Conservation (phyloP, 1,139 yeast species). For the Pichia norvegensis region DNA sequence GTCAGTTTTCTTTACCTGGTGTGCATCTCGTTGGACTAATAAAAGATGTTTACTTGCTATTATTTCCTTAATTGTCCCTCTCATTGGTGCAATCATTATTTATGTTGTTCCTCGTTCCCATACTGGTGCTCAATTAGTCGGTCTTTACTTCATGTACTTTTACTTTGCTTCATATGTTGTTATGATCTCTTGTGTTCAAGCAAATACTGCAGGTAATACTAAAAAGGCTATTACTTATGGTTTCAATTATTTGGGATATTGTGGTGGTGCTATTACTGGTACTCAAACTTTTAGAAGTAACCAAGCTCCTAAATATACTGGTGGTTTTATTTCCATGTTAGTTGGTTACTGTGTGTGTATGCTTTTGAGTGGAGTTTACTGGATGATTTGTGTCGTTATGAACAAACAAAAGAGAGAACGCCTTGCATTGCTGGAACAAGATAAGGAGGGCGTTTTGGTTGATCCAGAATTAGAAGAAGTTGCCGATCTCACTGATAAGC, state of each 20-base stretch:
- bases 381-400: constrained; percentile 10
- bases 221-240: constrained; percentile 43
- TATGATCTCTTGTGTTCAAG: constrained; percentile 8
- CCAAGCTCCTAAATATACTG: constrained; percentile 33
- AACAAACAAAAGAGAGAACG: constrained; percentile 1
- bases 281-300: constrained; percentile 38
- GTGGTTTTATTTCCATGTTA: constrained; percentile 17
- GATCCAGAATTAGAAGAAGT: constrained; percentile 15
- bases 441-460: constrained; percentile 18
- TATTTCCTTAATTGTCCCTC: constrained; percentile 5
- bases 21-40: constrained; percentile 30
- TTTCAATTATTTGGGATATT: constrained; percentile 44
- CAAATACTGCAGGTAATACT: constrained; percentile 49
- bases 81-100: constrained; percentile 18
- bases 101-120: constrained; percentile 15
- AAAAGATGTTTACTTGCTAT: constrained; percentile 3
- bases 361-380: constrained; percentile 4
- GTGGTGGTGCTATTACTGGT: constrained; percentile 57
- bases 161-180: constrained; percentile 2
- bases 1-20: constrained; percentile 25
- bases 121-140: constrained; percentile 38
- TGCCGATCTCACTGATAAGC: constrained; percentile 6
- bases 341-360: constrained; percentile 6
- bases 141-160: constrained; percentile 25
- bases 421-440: constrained; percentile 3